Conservation (phyloP, 106 monocot genomes). For the Ottelia alismoides region DNA sequence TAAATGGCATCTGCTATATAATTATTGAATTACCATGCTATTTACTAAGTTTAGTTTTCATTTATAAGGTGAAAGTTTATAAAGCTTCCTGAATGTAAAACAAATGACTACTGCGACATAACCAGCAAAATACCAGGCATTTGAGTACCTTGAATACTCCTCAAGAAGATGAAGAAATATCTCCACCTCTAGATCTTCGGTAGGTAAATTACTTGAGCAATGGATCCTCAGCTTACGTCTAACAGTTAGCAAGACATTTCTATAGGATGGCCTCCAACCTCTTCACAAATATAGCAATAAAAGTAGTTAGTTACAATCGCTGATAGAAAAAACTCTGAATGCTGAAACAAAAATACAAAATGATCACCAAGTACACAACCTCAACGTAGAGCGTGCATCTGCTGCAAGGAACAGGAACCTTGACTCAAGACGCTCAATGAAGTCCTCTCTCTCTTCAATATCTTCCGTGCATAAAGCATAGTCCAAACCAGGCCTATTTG, state of each 20-base stretch:
- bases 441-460: constrained; percentile 59
- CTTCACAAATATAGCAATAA: constrained; percentile 26
- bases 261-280: constrained; percentile 93
- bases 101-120: not conserved
- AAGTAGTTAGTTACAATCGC: not conserved
- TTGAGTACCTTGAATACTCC: constrained; percentile 80
- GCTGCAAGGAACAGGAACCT: constrained; percentile 96
- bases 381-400: constrained; percentile 78
- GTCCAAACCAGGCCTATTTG: constrained; percentile 42
- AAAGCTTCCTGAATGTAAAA: constrained; percentile 27
- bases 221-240: constrained; percentile 56
- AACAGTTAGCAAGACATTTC: constrained; percentile 75
- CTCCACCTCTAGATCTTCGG: constrained; percentile 90
- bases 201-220: constrained; percentile 76
- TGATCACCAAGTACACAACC: constrained; percentile 25
- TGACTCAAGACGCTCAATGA: constrained; percentile 77
- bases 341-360: not conserved
- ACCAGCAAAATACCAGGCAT: too few species aligned
- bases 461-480: constrained; percentile 38
- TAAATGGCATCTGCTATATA: too few species aligned
- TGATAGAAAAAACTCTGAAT: too few species aligned
- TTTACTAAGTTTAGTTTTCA: too few species aligned
- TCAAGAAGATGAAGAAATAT: constrained; percentile 83
- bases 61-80: too few species aligned
- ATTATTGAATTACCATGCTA: too few species aligned